Evolutionary conservation across 2,329 filamentous ascomycete genomes (phyloP).

Genomic region (Nakataea oryzae): DNA sequence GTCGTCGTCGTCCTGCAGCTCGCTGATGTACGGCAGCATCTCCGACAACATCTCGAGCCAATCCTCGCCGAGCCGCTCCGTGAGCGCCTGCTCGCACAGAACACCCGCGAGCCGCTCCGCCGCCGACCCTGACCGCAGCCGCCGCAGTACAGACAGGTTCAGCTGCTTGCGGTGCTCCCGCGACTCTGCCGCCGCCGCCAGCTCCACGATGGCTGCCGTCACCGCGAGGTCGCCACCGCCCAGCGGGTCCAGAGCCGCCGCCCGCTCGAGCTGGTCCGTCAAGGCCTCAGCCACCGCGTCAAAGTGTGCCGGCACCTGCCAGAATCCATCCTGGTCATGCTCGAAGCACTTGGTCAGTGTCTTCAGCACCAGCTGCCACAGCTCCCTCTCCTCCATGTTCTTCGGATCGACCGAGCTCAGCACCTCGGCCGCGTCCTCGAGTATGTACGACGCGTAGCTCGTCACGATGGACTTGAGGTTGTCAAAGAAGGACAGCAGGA

Average conservation of each 20-base stretch:
- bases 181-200: slow-evolving; percentile 64
- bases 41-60: slow-evolving; percentile 87
- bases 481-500: slow-evolving; percentile 70
- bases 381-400: slow-evolving; percentile 33
- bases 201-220: slow-evolving; percentile 66
- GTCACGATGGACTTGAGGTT: slow-evolving; percentile 91
- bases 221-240: slow-evolving; percentile 31
- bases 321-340: slow-evolving; percentile 91
- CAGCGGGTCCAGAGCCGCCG: slow-evolving; percentile 27
- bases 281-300: slow-evolving; percentile 59
- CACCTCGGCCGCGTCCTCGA: slow-evolving; percentile 62
- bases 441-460: slow-evolving; percentile 74
- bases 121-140: slow-evolving; percentile 63
- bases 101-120: slow-evolving; percentile 72
- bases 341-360: slow-evolving; percentile 69
- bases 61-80: slow-evolving; percentile 76
- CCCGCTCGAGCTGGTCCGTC: slow-evolving; percentile 52
- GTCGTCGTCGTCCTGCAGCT: slow-evolving; percentile 93
- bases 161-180: slow-evolving; percentile 86
- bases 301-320: slow-evolving; percentile 87
- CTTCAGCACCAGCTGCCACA: slow-evolving; percentile 61
- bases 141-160: slow-evolving; percentile 67
- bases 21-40: slow-evolving; percentile 93
- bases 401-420: slow-evolving; percentile 33
- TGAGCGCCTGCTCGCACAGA: slow-evolving; percentile 69